phyloP scores from a whole-genome alignment of 108 stramenopile genomes.

The Cyclotella choctawhatcheeana region DNA sequence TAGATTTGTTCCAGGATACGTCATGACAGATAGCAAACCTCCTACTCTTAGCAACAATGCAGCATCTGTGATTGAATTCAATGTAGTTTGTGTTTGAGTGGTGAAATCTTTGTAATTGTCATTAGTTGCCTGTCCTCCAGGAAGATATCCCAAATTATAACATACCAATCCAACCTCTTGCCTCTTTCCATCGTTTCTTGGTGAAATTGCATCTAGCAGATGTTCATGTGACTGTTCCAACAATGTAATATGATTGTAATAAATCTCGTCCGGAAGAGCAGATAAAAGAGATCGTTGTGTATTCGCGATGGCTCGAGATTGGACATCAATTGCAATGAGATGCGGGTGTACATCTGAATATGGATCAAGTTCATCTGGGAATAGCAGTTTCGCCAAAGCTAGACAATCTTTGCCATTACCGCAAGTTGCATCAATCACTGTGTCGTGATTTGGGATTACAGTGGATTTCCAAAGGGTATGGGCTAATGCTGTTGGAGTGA shows the following conservation, averaged over 20 bases:
- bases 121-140: slow-evolving; percentile 28
- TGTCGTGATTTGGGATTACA: slow-evolving; percentile 61
- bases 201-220: slow-evolving; percentile 25
- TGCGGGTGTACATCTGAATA: slow-evolving; percentile 23
- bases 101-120: slow-evolving; percentile 46
- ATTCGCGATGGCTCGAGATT: slow-evolving; percentile 66
- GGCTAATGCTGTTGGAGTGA: slow-evolving; percentile 74
- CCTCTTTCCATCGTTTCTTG: slow-evolving; percentile 16
- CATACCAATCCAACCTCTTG: slow-evolving; percentile 68
- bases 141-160: slow-evolving; percentile 85
- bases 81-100: slow-evolving; percentile 69
- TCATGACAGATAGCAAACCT: slow-evolving; percentile 77
- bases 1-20: slow-evolving; percentile 72
- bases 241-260: slow-evolving; percentile 34
- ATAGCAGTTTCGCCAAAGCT: slow-evolving; percentile 64
- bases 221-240: slow-evolving; percentile 42
- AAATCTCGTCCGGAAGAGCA: slow-evolving; percentile 22
- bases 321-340: slow-evolving; percentile 80
- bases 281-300: slow-evolving; percentile 48
- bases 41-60: slow-evolving; percentile 65
- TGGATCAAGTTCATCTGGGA: slow-evolving; percentile 23
- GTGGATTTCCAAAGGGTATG: slow-evolving; percentile 70
- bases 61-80: slow-evolving; percentile 74
- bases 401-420: slow-evolving; percentile 79
- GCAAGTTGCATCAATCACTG: slow-evolving; percentile 85